Evolutionary conservation across 1,139 yeast species (phyloP), one percentile per base, ranked within the genome.

Genomic region (Lodderomyces metapsilosis): DNA sequence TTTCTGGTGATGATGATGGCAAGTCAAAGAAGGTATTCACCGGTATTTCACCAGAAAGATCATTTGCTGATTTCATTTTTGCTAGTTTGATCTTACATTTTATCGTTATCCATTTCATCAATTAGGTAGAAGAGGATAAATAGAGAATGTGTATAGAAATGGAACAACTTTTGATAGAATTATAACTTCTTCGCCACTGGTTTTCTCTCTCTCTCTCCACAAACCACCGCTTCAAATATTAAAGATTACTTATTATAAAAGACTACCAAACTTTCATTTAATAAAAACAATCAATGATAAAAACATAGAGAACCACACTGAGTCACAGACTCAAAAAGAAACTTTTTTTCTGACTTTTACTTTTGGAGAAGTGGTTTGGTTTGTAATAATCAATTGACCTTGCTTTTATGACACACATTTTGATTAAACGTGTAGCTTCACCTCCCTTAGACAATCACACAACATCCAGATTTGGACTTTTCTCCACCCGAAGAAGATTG

Each of bases 61-160:
- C 96, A 4, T 79, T 94, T 63, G 96, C 91, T 13, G 98, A 92
- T 64, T 94, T 78, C 57, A 68, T 88, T 13, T 78, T 92, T 60
- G 96, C 96, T 34, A 85, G 95, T 61, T 74, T 92, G 66, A 74
- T 91, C 34, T 74, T 92, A 49, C 98, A 92, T 64, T 92, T 92
- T 63, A 80, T 88, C 39, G 91, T 88, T 36, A 79, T 82, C 60
- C 98, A 94, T 65, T 92, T 94, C 62, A 88, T 92, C 57, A 92
- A 92, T 64, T 92, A 66, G n/a, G n/a, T n/a, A n/a, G 43, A 32
- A 21, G 20, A 31, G 21, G 11, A 8, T 6, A 15, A 4, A 31
- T 3, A 31, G 34, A 18, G 24, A n/a, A 5, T 32, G 24, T 9
- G 16, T 28, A 20, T 24, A 8, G n/a, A 24, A 11, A 20, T 20